Evolutionary conservation across 2,329 filamentous ascomycete species (phyloP).

Genomic region (Dothistroma pini): DNA sequence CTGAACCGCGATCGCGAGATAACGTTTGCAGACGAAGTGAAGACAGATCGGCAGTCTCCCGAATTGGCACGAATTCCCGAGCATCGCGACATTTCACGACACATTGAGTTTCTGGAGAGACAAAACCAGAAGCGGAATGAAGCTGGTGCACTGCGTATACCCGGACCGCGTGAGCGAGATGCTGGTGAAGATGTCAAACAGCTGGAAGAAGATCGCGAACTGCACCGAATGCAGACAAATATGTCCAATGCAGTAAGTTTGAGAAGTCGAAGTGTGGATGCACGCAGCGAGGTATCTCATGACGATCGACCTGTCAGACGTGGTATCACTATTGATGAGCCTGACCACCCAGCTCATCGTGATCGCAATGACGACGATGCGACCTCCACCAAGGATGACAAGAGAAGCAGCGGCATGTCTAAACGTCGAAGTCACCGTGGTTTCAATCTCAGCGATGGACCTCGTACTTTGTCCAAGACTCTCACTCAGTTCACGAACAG

Average conservation of each 20-base stretch:
- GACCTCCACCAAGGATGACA: constrained; percentile 17
- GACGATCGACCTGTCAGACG: constrained; percentile 1
- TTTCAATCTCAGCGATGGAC: constrained; percentile 13
- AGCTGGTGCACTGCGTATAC: constrained; percentile 76
- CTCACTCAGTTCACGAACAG: constrained; percentile 56
- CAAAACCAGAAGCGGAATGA: constrained; percentile 64
- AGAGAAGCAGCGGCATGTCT: constrained; percentile 1
- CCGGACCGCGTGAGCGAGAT: constrained; percentile 86
- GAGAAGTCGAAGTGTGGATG: constrained; percentile 18
- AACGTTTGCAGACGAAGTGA: constrained; percentile 64
- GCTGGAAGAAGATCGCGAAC: constrained; percentile 47
- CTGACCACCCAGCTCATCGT: constrained; percentile 44
- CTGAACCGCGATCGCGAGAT: constrained; percentile 47
- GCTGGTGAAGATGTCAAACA: constrained; percentile 68
- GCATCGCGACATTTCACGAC: constrained; percentile 54
- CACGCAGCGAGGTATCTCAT: constrained; percentile 13
- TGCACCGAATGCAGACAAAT: constrained; percentile 30
- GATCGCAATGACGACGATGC: constrained; percentile 20
- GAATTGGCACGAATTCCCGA: constrained; percentile 51
- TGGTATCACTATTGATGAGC: constrained; percentile 63
- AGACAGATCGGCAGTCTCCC: constrained; percentile 26
- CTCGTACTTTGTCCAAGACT: constrained; percentile 44
- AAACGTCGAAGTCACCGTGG: constrained; percentile 6
- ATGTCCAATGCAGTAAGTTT: not conserved
- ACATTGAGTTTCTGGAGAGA: constrained; percentile 82